Base-by-base conservation (phyloP, 495 filamentous ascomycete species). In the Talaromyces trachyspermus region DNA sequence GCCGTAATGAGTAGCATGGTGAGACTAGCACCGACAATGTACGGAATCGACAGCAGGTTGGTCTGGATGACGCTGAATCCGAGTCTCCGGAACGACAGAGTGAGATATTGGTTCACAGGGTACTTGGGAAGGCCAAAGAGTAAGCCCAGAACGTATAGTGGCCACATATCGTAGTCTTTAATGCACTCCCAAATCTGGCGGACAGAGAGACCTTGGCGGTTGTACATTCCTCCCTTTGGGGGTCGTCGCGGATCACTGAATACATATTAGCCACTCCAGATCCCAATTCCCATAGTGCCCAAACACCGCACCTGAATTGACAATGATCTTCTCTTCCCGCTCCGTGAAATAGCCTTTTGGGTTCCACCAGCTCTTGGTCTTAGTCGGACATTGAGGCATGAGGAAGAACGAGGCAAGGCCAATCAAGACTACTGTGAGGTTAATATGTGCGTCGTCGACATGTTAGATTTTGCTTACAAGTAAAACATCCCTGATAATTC, bases 161-260 rank as follows among this genome's bases (percentile, higher is more conserved):
- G 58, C 65, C 65, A 69, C 54, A 80, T 60, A 45, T 82, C 72
- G 58, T 65, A 78, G 51, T 83, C 77, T 29, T 58, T 60, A 30
- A 79, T 49, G 0, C 65, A 64, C 29, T 71, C 66, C 53, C 65
- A 73, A 29, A 83, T 54, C n/a, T 66, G 53, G 9, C 43, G 48
- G 2, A 63, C 65, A 0, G 63, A 69, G 5, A 83, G 64, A 1
- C 66, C 63, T 52, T 81, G 64, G 2, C 71, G 70, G 52, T 82
- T 83, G 63, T 82, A 73, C 79, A 82, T 83, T 52, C 56, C 54
- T 15, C 78, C 77, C 59, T 88, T 86, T 37, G 69, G 75, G 85
- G 85, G 55, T 88, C 84, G 29, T 88, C 85, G 8, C 83, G 75
- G 25, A 89, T n/a, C n/a, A n/a, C n/a, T n/a, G n/a, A n/a, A n/a